phyloP scores from a whole-genome alignment of 23 red algal genomes.

The Gracilaria domingensis region DNA sequence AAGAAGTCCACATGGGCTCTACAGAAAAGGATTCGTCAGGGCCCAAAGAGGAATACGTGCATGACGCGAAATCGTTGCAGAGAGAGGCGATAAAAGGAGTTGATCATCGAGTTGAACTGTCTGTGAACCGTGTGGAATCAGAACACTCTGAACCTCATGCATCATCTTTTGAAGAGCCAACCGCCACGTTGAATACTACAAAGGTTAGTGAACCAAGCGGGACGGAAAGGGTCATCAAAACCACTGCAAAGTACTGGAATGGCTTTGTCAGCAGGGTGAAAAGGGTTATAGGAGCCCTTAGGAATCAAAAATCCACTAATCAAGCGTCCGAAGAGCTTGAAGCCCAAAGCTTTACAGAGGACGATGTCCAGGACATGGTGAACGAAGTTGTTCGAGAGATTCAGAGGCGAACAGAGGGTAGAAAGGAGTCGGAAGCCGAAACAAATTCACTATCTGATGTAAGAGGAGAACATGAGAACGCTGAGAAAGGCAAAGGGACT shows the following conservation, averaged over 20 bases:
- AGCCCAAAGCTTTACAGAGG: slow-evolving; percentile 12
- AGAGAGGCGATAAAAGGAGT: neutral
- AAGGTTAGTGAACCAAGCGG: neutral
- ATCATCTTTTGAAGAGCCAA: neutral
- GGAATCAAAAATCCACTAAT: neutral
- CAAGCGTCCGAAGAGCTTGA: neutral
- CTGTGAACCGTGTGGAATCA: neutral
- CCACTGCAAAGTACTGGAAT: slow-evolving; percentile 15
- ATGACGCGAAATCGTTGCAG: neutral
- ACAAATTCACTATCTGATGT: neutral
- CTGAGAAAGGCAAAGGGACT: neutral
- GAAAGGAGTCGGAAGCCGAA: neutral
- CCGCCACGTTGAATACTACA: neutral
- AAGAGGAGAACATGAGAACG: neutral
- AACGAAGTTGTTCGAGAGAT: slow-evolving; percentile 51
- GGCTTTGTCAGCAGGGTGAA: slow-evolving; percentile 29
- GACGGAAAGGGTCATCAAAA: neutral
- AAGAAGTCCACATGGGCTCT: neutral
- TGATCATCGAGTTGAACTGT: neutral
- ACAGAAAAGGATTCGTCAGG: neutral
- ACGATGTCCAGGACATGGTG: slow-evolving; percentile 49
- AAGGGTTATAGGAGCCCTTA: neutral
- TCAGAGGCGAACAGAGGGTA: slow-evolving; percentile 30
- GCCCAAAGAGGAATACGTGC: neutral
- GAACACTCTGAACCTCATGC: neutral